These are phyloP conservation scores for Metschnikowia lachancei DNA, from an alignment of 805 yeast genomes.

Conservation along the genomic window DNA sequence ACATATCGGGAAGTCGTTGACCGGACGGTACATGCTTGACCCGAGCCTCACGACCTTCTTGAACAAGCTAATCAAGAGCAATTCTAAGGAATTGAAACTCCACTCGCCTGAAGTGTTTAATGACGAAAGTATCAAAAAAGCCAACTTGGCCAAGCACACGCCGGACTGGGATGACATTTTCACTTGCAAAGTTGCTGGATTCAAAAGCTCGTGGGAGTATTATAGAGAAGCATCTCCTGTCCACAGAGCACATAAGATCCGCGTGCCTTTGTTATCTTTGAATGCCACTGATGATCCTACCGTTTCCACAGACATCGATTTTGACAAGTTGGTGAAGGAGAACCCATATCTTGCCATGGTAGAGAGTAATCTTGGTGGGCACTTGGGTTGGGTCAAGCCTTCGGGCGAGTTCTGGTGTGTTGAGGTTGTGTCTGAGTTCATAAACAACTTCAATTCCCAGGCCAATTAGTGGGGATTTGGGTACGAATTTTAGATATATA, in stretches of 20 bases:
- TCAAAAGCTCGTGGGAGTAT: conserved; percentile 60
- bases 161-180: conserved; percentile 60
- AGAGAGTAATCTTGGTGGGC: conserved; percentile 73
- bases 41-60: conserved; percentile 35
- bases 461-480: neutral
- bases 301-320: conserved; percentile 56
- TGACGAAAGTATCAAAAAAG: conserved; percentile 47
- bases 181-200: conserved; percentile 68
- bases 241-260: conserved; percentile 47
- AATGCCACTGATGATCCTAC: conserved; percentile 76
- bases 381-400: conserved; percentile 70
- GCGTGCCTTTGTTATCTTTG: conserved; percentile 64
- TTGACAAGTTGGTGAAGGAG: conserved; percentile 37
- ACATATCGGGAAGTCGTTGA: conserved; percentile 38
- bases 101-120: conserved; percentile 29
- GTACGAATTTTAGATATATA: neutral
- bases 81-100: conserved; percentile 31
- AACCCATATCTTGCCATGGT: conserved; percentile 63
- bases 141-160: conserved; percentile 38
- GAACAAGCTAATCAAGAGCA: conserved; percentile 33
- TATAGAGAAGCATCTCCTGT: conserved; percentile 62
- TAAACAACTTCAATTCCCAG: conserved; percentile 23
- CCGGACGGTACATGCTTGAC: conserved; percentile 34
- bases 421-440: conserved; percentile 36
- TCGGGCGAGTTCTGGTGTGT: conserved; percentile 64